Evolutionary conservation across 225 moss, liverwort and hornwort species (phyloP).

Genomic region (Marchantia paleacea): DNA sequence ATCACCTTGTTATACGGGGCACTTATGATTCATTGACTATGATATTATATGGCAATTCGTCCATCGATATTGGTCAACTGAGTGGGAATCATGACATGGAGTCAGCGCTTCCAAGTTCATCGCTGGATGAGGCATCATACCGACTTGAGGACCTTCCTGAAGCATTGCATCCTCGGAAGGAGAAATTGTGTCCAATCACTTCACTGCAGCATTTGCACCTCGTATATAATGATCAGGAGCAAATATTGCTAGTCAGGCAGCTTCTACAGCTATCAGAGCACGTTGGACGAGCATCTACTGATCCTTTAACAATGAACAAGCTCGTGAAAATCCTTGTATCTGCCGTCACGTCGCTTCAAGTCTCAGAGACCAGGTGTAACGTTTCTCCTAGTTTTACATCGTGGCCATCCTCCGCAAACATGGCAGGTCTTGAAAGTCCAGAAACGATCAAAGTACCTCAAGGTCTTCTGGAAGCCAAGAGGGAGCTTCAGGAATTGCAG

Average conservation of each 20-base stretch:
- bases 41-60: slow-evolving; percentile 89
- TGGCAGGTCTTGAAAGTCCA: slow-evolving; percentile 38
- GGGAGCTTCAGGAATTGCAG: slow-evolving; percentile 60
- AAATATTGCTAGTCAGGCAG: slow-evolving; percentile 11
- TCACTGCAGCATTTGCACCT: slow-evolving; percentile 37
- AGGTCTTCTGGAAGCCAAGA: slow-evolving; percentile 47
- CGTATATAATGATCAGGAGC: slow-evolving; percentile 21
- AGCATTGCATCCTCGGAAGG: slow-evolving; percentile 32
- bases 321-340: slow-evolving; percentile 68
- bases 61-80: slow-evolving; percentile 57
- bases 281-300: slow-evolving; percentile 18
- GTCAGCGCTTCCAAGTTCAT: slow-evolving; percentile 17
- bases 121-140: slow-evolving; percentile 24
- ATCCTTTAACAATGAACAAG: slow-evolving; percentile 38
- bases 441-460: slow-evolving; percentile 32
- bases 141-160: slow-evolving; percentile 46
- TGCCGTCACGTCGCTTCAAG: slow-evolving; percentile 65
- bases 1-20: slow-evolving; percentile 95
- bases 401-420: slow-evolving; percentile 45
- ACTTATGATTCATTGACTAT: slow-evolving; percentile 83
- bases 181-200: slow-evolving; percentile 11
- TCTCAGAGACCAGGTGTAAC: slow-evolving; percentile 44
- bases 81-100: slow-evolving; percentile 29
- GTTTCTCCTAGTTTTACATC: slow-evolving; percentile 33
- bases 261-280: slow-evolving; percentile 33